Conservation (phyloP, 2,329 filamentous ascomycete genomes). For the Penicillium psychrosexuale region DNA sequence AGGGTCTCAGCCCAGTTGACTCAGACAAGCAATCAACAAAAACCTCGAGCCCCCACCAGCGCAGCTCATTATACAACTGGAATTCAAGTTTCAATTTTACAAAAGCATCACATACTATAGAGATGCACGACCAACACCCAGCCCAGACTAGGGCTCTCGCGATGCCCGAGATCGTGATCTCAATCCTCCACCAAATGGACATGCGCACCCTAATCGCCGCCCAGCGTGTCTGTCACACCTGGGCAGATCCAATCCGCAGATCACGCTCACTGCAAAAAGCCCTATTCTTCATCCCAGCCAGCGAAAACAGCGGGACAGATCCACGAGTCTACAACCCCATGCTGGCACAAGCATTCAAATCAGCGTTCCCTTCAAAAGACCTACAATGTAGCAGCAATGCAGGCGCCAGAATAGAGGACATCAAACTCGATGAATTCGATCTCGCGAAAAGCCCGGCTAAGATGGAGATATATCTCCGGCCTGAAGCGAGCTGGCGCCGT, state of each 20-base stretch:
- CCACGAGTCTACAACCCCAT: neutral
- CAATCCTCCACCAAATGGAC: conserved; percentile 2
- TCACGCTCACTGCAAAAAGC: neutral
- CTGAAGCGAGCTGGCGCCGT: conserved; percentile 6
- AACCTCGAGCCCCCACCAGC: neutral
- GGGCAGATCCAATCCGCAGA: neutral
- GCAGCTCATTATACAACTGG: neutral
- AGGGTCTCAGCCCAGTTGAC: neutral
- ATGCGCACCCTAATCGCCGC: conserved; percentile 2
- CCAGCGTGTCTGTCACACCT: neutral
- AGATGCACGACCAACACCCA: neutral
- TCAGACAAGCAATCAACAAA: neutral
- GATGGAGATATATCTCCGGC: neutral
- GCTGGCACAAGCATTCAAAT: neutral
- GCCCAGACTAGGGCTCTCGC: neutral
- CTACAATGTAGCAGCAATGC: neutral
- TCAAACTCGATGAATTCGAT: conserved; percentile 1
- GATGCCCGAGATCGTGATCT: conserved; percentile 1
- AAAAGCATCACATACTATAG: neutral
- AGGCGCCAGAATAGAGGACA: neutral
- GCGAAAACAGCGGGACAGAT: neutral
- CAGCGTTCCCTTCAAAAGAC: neutral
- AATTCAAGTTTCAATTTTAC: neutral
- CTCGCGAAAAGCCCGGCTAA: neutral
- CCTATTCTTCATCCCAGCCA: neutral